These are phyloP conservation scores for Cardamine resedifolia DNA, from an alignment of 345 rosid species.

Conservation along the genomic window DNA sequence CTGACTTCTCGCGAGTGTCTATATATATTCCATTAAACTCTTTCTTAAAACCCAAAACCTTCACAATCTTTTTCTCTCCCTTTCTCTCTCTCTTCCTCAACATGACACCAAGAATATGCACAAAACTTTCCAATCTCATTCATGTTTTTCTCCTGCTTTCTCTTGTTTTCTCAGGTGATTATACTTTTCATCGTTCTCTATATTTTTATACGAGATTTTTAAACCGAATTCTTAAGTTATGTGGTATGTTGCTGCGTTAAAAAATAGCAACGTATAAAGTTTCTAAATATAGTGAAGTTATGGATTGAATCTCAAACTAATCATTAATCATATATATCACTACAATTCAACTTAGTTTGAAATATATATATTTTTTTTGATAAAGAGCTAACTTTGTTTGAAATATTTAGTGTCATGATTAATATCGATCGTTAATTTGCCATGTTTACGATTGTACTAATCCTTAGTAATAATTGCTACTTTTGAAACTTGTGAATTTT, in stretches of 20 bases:
- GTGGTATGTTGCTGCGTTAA: background rate
- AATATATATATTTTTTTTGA: no score
- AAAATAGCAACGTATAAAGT: background rate
- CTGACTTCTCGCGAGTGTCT: slow-evolving; percentile 23
- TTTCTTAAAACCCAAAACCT: slow-evolving; percentile 33
- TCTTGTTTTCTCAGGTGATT: slow-evolving; percentile 52
- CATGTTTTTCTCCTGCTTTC: slow-evolving; percentile 41
- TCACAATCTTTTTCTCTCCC: slow-evolving; percentile 24
- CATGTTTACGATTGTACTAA: background rate
- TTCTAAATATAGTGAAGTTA: background rate
- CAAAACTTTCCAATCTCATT: slow-evolving; percentile 35
- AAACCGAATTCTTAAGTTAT: background rate
- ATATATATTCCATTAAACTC: slow-evolving; percentile 22
- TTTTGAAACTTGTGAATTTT: background rate
- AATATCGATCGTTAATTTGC: no score
- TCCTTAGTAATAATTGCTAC: background rate
- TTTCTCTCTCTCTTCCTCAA: slow-evolving; percentile 19
- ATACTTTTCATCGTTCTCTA: background rate
- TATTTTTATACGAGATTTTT: background rate
- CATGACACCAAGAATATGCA: slow-evolving; percentile 41
- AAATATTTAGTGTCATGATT: background rate
- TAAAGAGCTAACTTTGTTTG: no score
- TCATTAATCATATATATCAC: background rate
- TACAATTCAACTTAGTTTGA: no score
- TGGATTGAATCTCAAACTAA: background rate